Percentiles rank a stretch among this genome's conserved stretches.
Evolutionary conservation across 176 grass and related monocot genomes (phyloP).

Genomic region (Eremochloa ophiuroides): DNA sequence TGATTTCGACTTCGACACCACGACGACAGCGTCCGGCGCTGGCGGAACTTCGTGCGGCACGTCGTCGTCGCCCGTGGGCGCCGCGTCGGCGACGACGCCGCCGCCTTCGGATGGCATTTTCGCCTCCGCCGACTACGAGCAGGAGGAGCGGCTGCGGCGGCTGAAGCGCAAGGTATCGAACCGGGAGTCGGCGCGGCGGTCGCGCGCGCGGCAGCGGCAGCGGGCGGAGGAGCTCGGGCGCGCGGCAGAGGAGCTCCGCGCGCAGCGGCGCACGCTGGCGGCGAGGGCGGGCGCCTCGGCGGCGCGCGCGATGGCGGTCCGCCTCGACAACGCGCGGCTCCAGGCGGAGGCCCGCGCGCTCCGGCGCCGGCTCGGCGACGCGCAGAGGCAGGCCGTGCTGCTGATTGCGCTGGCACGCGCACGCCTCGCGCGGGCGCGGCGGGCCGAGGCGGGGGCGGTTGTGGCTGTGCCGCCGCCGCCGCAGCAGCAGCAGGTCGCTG

Average conservation of each 20-base stretch:
- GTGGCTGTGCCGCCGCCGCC: not conserved
- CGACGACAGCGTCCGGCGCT: not conserved
- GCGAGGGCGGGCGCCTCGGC: not conserved
- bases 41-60: no score
- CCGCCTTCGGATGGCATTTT: no score
- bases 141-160: not conserved
- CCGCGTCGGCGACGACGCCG: no score
- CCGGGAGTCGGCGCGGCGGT: slow-evolving; percentile 62
- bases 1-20: not conserved
- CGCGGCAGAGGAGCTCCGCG: slow-evolving; percentile 9
- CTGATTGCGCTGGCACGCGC: slow-evolving; percentile 21
- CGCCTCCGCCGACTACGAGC: no score
- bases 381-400: not conserved
- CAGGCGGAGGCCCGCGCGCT: slow-evolving; percentile 13
- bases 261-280: not conserved
- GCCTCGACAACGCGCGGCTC: slow-evolving; percentile 27
- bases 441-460: no score
- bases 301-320: not conserved
- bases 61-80: no score
- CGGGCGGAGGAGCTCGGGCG: slow-evolving; percentile 32
- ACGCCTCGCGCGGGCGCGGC: no score
- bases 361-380: slow-evolving; percentile 24
- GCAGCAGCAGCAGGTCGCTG: not conserved
- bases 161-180: slow-evolving; percentile 53
- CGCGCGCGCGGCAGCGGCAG: slow-evolving; percentile 39